These are phyloP conservation scores for Leucosporidium yakuticum DNA, from an alignment of 768 basidiomycete genomes.

Conservation along the genomic window DNA sequence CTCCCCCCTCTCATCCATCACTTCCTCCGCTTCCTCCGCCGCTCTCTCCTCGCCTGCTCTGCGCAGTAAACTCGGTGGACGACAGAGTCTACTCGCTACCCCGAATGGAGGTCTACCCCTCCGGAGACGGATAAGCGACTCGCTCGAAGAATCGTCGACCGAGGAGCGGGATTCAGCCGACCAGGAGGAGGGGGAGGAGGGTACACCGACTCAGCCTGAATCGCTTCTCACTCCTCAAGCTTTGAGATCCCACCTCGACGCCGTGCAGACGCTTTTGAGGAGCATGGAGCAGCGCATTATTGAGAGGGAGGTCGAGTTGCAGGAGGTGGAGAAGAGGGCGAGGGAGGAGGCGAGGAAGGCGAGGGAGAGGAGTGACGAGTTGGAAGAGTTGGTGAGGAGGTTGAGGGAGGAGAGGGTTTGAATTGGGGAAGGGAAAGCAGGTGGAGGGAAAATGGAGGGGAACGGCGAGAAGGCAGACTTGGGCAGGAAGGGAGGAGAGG, in stretches of 20 bases:
- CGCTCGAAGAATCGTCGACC: no score
- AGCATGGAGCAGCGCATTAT: slow-evolving; percentile 25
- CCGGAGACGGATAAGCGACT: no score
- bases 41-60: not conserved
- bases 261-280: slow-evolving; percentile 24
- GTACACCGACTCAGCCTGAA: no score
- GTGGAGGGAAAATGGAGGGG: no score
- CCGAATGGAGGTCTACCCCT: not conserved
- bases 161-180: no score
- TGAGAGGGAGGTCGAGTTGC: slow-evolving; percentile 23
- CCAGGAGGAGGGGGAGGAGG: no score
- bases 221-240: not conserved
- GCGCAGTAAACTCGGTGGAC: not conserved
- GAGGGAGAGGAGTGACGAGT: not conserved
- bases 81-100: not conserved
- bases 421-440: no score
- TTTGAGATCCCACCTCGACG: slow-evolving; percentile 20
- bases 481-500: no score
- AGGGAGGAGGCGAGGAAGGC: slow-evolving; percentile 3
- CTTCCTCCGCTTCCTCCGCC: not conserved
- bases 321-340: slow-evolving; percentile 18
- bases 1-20: not conserved
- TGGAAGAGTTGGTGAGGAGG: slow-evolving; percentile 9
- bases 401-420: no score
- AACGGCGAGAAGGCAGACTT: no score